Base-by-base conservation (phyloP, 73 alveolate genomes). In the Stentor roeselii region DNA sequence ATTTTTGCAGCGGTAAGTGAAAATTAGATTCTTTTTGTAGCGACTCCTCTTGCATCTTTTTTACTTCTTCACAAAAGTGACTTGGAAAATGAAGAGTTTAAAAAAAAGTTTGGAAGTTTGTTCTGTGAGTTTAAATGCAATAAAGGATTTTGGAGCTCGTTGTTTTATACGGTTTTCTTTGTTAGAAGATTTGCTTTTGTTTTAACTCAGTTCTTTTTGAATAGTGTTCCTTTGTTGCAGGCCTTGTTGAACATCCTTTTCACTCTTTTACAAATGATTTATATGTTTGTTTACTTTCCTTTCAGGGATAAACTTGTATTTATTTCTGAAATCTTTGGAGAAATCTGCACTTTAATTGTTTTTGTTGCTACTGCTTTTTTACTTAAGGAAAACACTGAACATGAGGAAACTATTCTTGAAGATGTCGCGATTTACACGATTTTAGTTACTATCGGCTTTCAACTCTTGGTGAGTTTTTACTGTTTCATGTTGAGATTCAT, bases 81-180 rank as follows among this genome's bases (percentile, higher is more conserved):
- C 1, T 1, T 27, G 2, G 34, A 67, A 21, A 27, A 27, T n/a
- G 21, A 67, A 67, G 2, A 67, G 50, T 21, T 21, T 15, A 0
- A 30, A 34, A 21, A 67, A 67, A 67, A 67, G 34, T 50, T 6
- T 6, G 67, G 80, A 1, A 21, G 41, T 11, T 2, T 67, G 1
- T 67, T 27, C 34, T n/a, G 14, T 32, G 80, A 67, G 2, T 67
- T 67, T 32, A 67, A 67, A 32, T 27, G 14, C 37, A 67, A 67
- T 34, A 67, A 67, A 67, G 80, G 80, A n/a, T 67, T 67, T 34
- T 21, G n/a, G 80, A 67, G 80, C 41, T 21, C 80, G 21, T 40
- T 27, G 37, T 67, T 27, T 67, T 67, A 67, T 67, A n/a, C 41
- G 0, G 27, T 67, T 1, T 67, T 27, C 42, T 67, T 67, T 67